Evolutionary conservation across 2,329 filamentous ascomycete species (phyloP), one percentile per base, ranked within the genome.

Genomic region (Epichloe scottii): DNA sequence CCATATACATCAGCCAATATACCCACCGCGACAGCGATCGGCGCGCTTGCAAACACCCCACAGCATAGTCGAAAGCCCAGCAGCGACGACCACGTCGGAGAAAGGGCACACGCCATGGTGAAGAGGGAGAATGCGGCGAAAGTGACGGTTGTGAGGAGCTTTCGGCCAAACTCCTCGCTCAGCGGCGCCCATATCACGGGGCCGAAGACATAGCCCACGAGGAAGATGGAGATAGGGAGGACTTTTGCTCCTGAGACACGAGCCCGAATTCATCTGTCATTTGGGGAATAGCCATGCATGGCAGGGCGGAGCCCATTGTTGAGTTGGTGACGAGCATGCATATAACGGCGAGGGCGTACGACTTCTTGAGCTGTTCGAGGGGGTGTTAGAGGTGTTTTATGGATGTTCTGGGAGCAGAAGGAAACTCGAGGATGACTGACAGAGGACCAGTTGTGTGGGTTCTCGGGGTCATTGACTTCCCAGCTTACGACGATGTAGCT

Each of bases 1-100:
- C 72, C 71, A 58, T 79, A 87, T 5, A 85, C 71, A 63, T 87
- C 84, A 14, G 84, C 82, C 55, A 84, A 74, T 10, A 85, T 76
- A 0, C 78, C 81, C 30, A 64, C 78, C 58, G 82, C 77, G 7
- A 86, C 75, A 23, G 78, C 75, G 46, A 86, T 80, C 0, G 80
- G 78, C 5, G 75, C 73, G 51, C 74, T 77, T 3, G 77, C 79
- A 56, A 74, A 76, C 2, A 75, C 63, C 7, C 77, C 79, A 37
- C 68, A 66, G 23, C 80, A 62, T 41, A 81, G 71, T 12, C 79
- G 70, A 56, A 82, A 80, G 19, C 78, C 62, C 15, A 81, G 70
- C 12, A 82, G 64, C 6, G 72, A 68, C 0, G 70, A 63, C 70
- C 76, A 77, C 54, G 67, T 74, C 1, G 75, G 75, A 1, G 77